Evolutionary conservation across 2,329 filamentous ascomycete species (phyloP), one percentile per base, ranked within the genome.

Genomic region (Akanthomyces lecanii): DNA sequence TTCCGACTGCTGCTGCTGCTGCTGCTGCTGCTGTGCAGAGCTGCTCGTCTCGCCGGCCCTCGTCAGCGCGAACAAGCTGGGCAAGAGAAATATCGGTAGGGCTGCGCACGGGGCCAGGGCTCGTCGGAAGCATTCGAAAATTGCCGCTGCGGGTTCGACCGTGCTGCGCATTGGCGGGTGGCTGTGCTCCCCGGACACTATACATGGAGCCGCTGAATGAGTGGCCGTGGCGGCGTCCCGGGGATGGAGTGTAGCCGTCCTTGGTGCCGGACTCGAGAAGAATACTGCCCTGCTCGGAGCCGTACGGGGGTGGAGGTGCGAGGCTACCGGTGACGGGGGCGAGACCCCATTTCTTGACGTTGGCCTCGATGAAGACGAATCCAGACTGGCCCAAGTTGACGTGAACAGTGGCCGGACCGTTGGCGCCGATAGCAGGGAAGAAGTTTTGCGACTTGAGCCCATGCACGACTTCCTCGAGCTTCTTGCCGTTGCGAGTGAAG

Each of bases 321-420:
- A 99, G 82, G 71, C 92, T 97, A 64, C 95, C 95, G 1, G 92
- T 97, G 84, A 96, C 96, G 5, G 95, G 95, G 54, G 95, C 95
- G 62, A 99, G 81, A 2, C 95, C 95, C 95, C 95, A 99, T 81
- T 98, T 99, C 86, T 99, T 99, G 65, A 99, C 95, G 71, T 99
- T 99, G 66, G 94, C 95, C 77, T 99, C 95, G 69, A 99, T 98
- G 72, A 98, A 99, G 55, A 99, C 95, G 72, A 98, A 99, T 40
- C 95, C 95, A 72, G 95, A 91, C 74, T 99, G 95, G 8, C 95
- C 95, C 74, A 99, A 96, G 75, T 99, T 99, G 73, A 98, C 95
- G 73, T 99, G 94, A 1, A 99, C 86, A 38, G 89, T 89, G 70
- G 91, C 93, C 18, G 95, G 95, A 0, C 95, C 95, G 72, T 95